A percentile compares a stretch with the other conserved stretches of the same genome.
phyloP scores from a whole-genome alignment of 331 rosid genomes.

The Malus hybrid region DNA sequence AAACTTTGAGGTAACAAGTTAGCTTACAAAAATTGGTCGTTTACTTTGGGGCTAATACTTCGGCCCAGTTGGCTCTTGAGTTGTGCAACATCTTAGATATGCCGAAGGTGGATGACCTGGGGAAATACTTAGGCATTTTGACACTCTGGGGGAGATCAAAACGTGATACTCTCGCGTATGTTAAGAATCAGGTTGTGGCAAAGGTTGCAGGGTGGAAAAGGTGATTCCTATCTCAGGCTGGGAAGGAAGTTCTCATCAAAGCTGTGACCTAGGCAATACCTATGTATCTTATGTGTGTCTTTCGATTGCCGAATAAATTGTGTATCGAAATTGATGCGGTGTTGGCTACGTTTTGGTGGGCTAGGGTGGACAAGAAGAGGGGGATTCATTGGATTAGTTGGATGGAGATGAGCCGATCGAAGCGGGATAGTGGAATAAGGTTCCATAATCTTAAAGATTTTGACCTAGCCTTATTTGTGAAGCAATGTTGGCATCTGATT shows the following conservation, averaged over 20 bases:
- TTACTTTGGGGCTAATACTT: no score
- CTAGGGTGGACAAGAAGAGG: no score
- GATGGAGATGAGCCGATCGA: accelerated
- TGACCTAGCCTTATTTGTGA: not conserved
- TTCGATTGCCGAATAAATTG: not conserved
- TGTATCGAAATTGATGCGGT: accelerated
- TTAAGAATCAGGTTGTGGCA: accelerated
- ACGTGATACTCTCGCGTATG: no score
- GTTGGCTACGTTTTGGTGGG: accelerated
- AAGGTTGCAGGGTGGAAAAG: no score
- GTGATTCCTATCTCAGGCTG: no score
- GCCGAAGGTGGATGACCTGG: accelerated
- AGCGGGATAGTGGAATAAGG: accelerated
- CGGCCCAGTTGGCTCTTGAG: no score
- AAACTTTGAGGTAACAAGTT: no score
- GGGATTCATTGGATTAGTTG: not conserved
- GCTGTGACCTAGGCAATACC: accelerated
- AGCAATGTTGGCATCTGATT: not conserved
- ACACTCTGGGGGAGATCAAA: no score
- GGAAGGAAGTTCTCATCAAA: not conserved
- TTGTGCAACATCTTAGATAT: no score
- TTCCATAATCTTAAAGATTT: no score
- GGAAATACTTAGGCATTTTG: accelerated
- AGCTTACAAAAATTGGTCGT: no score
- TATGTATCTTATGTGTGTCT: no score